Evolutionary conservation across 768 basidiomycete species (phyloP).

Genomic region (Mrakia frigida): DNA sequence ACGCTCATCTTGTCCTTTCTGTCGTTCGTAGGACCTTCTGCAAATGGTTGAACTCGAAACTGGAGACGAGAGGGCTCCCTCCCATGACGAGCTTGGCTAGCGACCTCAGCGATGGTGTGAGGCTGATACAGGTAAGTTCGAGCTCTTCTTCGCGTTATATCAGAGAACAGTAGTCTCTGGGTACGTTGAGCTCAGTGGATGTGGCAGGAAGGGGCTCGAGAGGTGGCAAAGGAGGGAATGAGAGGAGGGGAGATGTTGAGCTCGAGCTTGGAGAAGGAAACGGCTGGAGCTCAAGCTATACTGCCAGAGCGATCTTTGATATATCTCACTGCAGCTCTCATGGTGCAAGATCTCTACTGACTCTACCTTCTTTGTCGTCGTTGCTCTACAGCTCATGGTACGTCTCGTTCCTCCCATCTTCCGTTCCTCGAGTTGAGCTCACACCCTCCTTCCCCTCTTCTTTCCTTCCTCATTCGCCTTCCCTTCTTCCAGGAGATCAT

Average conservation of each 20-base stretch:
- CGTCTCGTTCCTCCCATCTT: neutral
- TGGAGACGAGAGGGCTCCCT: constrained; percentile 76
- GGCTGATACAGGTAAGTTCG: constrained; percentile 81
- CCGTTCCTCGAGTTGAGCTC: neutral
- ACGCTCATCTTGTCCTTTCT: neutral
- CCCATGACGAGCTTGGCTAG: constrained; percentile 82
- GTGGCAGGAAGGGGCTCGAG: neutral
- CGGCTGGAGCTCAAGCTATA: neutral
- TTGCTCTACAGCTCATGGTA: constrained; percentile 17
- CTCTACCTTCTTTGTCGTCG: no score
- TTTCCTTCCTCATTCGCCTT: neutral
- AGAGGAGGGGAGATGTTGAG: neutral
- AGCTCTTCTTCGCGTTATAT: neutral
- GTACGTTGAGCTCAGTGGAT: no score
- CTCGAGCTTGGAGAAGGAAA: neutral
- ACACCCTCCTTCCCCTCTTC: neutral
- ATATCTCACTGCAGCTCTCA: no score
- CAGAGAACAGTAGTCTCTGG: no score
- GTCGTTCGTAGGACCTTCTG: constrained; percentile 23
- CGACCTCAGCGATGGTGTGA: constrained; percentile 91
- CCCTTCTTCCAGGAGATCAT: constrained; percentile 74
- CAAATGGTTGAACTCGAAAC: constrained; percentile 76
- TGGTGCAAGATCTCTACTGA: neutral
- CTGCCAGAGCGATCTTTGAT: no score
- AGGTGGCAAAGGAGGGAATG: neutral